Conservation (phyloP, 2,329 filamentous ascomycete genomes). For the Xylaria sp. region DNA sequence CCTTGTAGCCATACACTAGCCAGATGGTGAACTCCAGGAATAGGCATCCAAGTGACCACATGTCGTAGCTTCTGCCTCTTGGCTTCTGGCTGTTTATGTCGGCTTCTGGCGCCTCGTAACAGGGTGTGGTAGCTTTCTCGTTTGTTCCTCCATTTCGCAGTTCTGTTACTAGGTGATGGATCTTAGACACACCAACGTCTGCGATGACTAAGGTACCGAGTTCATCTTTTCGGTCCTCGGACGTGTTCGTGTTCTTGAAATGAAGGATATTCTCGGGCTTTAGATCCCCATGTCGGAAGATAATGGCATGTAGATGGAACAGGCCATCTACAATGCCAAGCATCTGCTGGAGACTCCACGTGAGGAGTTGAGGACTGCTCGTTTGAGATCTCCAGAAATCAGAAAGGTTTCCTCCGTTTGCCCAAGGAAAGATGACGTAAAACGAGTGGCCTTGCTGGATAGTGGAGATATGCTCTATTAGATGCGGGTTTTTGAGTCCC, state of each 20-base stretch:
- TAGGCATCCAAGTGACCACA: slow-evolving; percentile 21
- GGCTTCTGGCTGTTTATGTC: background rate
- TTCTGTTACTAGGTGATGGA: slow-evolving; percentile 8
- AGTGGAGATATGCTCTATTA: slow-evolving; percentile 16
- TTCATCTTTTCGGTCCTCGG: background rate
- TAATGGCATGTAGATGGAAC: background rate
- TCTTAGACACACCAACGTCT: slow-evolving; percentile 15
- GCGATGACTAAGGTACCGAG: slow-evolving; percentile 10
- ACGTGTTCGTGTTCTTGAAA: background rate
- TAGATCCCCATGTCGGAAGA: slow-evolving; percentile 17
- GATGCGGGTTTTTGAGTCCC: slow-evolving; percentile 2
- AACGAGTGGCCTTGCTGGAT: background rate
- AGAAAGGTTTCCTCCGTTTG: slow-evolving; percentile 12
- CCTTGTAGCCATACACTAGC: slow-evolving; percentile 2
- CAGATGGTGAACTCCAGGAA: slow-evolving; percentile 21
- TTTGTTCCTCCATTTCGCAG: background rate
- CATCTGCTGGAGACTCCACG: slow-evolving; percentile 21
- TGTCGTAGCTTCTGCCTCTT: slow-evolving; percentile 16
- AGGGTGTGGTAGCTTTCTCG: slow-evolving; percentile 12
- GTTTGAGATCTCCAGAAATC: slow-evolving; percentile 8
- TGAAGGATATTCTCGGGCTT: slow-evolving; percentile 22
- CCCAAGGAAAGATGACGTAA: slow-evolving; percentile 13
- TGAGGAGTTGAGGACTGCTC: background rate
- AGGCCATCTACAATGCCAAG: slow-evolving; percentile 12
- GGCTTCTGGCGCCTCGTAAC: slow-evolving; percentile 18